Percentiles rank a stretch among this genome's conserved stretches.
Evolutionary conservation across 139 green algal genomes (phyloP).

Genomic region (Chlamydomonas incerta): DNA sequence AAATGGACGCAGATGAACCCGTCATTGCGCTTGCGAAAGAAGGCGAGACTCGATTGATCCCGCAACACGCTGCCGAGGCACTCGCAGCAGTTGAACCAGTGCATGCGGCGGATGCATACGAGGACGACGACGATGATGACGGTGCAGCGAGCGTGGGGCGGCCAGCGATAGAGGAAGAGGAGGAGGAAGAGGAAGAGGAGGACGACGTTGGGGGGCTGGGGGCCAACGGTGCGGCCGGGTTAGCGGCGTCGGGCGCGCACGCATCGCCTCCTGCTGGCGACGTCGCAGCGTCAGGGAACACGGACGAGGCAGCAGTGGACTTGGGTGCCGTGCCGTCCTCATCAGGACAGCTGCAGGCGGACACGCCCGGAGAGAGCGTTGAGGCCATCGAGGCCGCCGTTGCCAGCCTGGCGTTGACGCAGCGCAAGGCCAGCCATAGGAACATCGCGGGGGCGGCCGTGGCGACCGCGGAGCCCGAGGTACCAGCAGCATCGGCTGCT

Average conservation of each 20-base stretch:
- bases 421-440: neutral
- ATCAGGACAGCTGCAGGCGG: no score
- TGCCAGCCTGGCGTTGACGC: conserved; percentile 1
- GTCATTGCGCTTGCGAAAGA: neutral
- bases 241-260: no score
- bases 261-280: no score
- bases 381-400: conserved; percentile 34
- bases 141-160: conserved; percentile 6
- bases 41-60: neutral
- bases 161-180: neutral
- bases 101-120: neutral
- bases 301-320: no score
- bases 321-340: no score
- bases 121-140: conserved; percentile 40
- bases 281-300: no score
- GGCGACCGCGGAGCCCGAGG: neutral
- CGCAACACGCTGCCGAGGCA: no score
- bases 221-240: neutral
- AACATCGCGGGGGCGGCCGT: neutral
- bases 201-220: neutral
- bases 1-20: neutral
- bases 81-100: neutral
- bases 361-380: neutral
- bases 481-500: neutral
- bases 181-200: conserved; percentile 8